Evolutionary conservation across 2,329 filamentous ascomycete genomes (phyloP), one percentile per base, ranked within the genome.

Genomic region (Penicillium crustosum): DNA sequence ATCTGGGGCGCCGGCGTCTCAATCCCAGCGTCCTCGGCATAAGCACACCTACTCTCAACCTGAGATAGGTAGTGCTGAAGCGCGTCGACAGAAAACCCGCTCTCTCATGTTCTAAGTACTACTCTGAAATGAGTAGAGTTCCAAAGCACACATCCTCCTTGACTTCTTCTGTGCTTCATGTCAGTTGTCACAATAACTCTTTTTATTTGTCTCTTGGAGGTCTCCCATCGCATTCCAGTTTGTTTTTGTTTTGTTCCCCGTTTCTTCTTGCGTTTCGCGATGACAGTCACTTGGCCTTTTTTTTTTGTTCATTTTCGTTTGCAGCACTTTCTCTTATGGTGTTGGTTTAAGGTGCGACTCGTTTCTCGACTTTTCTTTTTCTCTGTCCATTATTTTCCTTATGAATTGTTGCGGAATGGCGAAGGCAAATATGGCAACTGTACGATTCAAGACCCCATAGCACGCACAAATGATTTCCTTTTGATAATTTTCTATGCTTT

Each of bases 31-130:
- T 39, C 69, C 75, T 23, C 64, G 73, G 53, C 75, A 78, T 61
- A 75, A 75, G 52, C 73, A 77, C 61, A 74, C 74, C 6, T 65
- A 70, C 47, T 78, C 75, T 13, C 74, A 77, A 55, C 74, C 75
- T 6, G 75, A 76, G 53, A 65, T 70, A 48, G 68, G 71, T 45
- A 66, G 68, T 49, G 61, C 65, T 39, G 73, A 77, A 36, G 68
- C 71, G 56, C 72, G 75, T 36, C 72, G 73, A 36, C 71, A 77
- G 59, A 78, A 77, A 64, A 72, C 75, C 8, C 73, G 74, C 53
- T 78, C 76, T 31, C 63, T 78, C 60, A 73, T 77, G 55, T 76
- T 77, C 57, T 78, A 64, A 69, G 59, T 39, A 50, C 43, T 27
- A 43, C 53, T 57, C 58, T 59, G 15, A 41, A 41, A 25, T 12